Evolutionary conservation across 1,284 basidiomycete genomes (phyloP).

Genomic region (Ustilago loliicola): DNA sequence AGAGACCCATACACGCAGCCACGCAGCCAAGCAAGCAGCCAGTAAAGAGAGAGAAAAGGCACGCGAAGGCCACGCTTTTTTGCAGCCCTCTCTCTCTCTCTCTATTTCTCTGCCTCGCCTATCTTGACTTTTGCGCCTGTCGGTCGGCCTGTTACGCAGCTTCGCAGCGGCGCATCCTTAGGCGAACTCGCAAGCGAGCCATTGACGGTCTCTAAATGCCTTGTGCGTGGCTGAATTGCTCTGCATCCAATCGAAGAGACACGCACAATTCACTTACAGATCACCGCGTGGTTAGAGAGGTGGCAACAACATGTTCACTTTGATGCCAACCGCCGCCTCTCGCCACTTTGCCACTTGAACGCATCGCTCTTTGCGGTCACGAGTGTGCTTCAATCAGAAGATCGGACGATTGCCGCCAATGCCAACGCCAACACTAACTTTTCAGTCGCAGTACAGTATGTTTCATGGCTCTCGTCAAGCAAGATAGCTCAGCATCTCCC

Average conservation of each 20-base stretch:
- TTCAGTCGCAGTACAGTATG: no score
- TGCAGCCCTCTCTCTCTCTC: no score
- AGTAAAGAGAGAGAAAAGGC: neutral
- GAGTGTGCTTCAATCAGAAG: no score
- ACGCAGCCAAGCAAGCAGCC: neutral
- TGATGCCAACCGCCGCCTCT: no score
- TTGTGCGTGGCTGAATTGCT: neutral
- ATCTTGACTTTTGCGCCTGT: neutral
- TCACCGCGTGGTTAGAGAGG: no score
- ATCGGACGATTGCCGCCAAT: no score
- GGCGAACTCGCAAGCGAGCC: slow-evolving; percentile 7
- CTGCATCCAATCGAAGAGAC: neutral
- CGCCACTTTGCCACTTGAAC: no score
- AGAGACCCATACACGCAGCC: neutral
- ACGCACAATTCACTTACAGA: neutral
- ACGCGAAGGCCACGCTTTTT: neutral
- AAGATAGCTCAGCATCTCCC: no score
- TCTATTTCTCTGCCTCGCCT: neutral
- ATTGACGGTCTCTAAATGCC: neutral
- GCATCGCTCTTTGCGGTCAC: no score
- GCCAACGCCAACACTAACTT: no score
- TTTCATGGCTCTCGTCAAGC: no score
- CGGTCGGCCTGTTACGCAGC: slow-evolving; percentile 2
- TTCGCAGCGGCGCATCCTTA: slow-evolving; percentile 7
- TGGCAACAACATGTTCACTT: no score